phyloP scores from a whole-genome alignment of 345 rosid genomes.

The Bruguiera parviflora region DNA sequence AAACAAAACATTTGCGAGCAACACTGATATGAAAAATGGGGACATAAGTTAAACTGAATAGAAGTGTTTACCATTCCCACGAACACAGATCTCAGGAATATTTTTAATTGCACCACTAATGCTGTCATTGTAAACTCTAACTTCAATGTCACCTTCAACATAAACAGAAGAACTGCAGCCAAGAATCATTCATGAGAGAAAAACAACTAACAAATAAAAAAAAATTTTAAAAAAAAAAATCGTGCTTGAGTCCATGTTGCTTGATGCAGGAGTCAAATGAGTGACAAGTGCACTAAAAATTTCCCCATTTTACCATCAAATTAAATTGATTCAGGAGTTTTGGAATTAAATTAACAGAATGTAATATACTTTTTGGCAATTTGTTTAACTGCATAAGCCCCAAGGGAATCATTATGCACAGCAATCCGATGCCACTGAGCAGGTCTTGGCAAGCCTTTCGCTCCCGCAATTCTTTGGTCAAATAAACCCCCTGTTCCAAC shows the following conservation, averaged over 20 bases:
- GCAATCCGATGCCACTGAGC: constrained; percentile 98
- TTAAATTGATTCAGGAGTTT: background rate
- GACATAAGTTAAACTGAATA: background rate
- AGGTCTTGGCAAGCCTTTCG: constrained; percentile 61
- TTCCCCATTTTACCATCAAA: background rate
- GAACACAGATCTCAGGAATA: constrained; percentile 86
- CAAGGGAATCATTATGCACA: constrained; percentile 75
- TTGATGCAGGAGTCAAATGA: too few species aligned
- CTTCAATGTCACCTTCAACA: constrained; percentile 95
- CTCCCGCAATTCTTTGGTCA: constrained; percentile 69
- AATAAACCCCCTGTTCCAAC: constrained; percentile 93
- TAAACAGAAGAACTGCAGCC: constrained; percentile 78
- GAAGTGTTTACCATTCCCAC: constrained; percentile 60
- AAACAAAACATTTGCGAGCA: background rate
- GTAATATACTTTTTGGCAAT: constrained; percentile 60
- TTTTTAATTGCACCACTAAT: constrained; percentile 68
- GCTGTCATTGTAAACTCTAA: constrained; percentile 89
- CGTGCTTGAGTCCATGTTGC: too few species aligned
- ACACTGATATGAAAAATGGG: background rate
- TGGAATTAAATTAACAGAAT: too few species aligned
- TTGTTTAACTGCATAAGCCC: constrained; percentile 79
- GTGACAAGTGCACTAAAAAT: too few species aligned
- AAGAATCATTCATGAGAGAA: constrained; percentile 21
- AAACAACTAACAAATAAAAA: constrained; percentile 1
- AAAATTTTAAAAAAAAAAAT: too few species aligned